Percentiles rank a stretch among this genome's conserved stretches.
Evolutionary conservation across 73 alveolate species (phyloP).

Genomic region (Blepharisma stoltei): DNA sequence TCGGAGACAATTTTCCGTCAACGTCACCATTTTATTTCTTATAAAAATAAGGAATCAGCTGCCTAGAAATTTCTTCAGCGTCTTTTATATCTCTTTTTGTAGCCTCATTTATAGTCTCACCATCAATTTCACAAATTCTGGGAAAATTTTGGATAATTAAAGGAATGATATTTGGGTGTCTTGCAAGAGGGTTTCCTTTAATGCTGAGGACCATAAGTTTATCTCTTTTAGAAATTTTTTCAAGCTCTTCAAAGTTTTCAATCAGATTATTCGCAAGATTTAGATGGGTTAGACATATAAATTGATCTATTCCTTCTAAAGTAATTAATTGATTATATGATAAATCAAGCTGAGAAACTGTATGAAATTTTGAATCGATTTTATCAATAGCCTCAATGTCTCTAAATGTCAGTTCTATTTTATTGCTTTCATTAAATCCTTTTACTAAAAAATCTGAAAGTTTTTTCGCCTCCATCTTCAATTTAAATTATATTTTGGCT

Average conservation of each 20-base stretch:
- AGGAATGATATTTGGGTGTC: constrained; percentile 18
- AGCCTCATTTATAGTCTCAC: background rate
- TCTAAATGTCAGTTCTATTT: constrained; percentile 18
- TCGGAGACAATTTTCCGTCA: no score
- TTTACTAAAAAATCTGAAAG: no score
- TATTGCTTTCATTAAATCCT: background rate
- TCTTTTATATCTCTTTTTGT: constrained; percentile 7
- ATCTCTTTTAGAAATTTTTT: background rate
- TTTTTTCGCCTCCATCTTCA: no score
- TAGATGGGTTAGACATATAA: background rate
- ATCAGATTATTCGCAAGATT: constrained; percentile 2
- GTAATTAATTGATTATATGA: background rate
- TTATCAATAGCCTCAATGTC: background rate
- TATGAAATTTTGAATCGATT: background rate
- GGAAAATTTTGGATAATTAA: constrained; percentile 1
- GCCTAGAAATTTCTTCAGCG: background rate
- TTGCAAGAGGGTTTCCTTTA: constrained; percentile 9
- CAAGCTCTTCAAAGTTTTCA: background rate
- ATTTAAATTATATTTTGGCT: no score
- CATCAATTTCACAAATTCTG: constrained; percentile 1
- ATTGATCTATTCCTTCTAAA: constrained; percentile 27
- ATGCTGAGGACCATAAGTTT: background rate
- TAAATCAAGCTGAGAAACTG: background rate
- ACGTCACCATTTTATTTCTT: no score
- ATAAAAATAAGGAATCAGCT: constrained; percentile 14